Evolutionary conservation across 257 asterid species (phyloP).

Genomic region (Solanum rostratum): DNA sequence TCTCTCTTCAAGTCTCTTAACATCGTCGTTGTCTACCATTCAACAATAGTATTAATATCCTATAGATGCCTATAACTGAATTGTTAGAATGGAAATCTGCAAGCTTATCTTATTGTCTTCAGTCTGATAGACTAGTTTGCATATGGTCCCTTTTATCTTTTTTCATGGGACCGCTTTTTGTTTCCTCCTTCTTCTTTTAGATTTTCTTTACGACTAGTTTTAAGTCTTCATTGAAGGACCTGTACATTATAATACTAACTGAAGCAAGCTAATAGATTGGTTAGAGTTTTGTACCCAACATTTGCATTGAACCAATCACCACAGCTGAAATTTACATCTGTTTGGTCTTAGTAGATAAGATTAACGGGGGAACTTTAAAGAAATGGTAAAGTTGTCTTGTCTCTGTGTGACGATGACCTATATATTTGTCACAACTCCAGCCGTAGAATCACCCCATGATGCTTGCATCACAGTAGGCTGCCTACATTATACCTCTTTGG

Average conservation of each 20-base stretch:
- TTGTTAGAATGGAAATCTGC: not conserved
- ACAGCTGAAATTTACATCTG: not conserved
- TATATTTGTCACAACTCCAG: not conserved
- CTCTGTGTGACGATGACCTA: not conserved
- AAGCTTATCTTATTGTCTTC: not conserved
- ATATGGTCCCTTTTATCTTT: not conserved
- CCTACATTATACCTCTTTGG: not conserved
- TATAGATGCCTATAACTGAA: not conserved
- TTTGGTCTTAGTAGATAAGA: not conserved
- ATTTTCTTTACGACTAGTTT: not conserved
- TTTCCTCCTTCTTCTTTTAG: not conserved
- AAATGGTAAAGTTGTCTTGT: not conserved
- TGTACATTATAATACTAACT: not conserved
- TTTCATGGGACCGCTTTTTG: not conserved
- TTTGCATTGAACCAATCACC: not conserved
- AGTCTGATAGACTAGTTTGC: not conserved
- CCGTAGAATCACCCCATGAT: not conserved
- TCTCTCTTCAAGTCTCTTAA: not conserved
- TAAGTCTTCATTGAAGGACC: not conserved
- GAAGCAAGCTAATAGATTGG: not conserved
- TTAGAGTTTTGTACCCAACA: not conserved
- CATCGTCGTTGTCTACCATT: not conserved
- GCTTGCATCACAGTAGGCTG: not conserved
- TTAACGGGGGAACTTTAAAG: not conserved
- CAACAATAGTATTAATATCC: not conserved